Evolutionary conservation across 257 asterid genomes (phyloP).

Genomic region (Salvia splendens): DNA sequence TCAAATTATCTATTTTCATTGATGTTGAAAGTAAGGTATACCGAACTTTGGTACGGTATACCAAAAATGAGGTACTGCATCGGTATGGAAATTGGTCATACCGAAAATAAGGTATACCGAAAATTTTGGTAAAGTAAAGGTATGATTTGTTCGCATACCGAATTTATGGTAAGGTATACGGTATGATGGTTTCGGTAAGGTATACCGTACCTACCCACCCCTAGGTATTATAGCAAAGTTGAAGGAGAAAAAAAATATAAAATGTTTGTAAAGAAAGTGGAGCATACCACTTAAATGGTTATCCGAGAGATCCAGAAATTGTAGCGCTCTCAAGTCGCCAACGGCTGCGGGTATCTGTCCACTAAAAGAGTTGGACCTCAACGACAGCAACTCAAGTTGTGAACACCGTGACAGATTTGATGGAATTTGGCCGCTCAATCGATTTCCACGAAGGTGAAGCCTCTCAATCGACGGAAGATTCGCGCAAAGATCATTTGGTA

Average conservation of each 20-base stretch:
- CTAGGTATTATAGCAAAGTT: too few species aligned
- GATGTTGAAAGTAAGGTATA: too few species aligned
- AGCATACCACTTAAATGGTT: not conserved
- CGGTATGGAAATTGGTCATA: too few species aligned
- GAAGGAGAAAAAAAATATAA: not conserved
- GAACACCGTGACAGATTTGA: not conserved
- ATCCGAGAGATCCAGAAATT: not conserved
- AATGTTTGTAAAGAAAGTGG: not conserved
- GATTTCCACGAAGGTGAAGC: not conserved
- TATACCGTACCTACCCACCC: too few species aligned
- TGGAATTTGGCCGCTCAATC: constrained; percentile 25
- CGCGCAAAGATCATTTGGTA: not conserved
- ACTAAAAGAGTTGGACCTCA: not conserved
- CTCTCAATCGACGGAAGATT: not conserved
- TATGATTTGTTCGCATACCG: too few species aligned
- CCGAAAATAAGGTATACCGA: too few species aligned
- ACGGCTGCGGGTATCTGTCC: not conserved
- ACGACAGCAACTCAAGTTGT: not conserved
- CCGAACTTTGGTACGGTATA: too few species aligned
- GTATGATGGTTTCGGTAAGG: too few species aligned
- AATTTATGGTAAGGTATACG: too few species aligned
- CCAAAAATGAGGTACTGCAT: too few species aligned
- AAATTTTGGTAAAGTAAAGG: too few species aligned
- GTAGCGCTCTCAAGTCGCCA: not conserved
- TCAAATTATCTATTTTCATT: too few species aligned